A percentile compares a stretch with the other conserved stretches of the same genome.
Conservation (phyloP, 768 basidiomycete genomes). For the Auricularia sp. region DNA sequence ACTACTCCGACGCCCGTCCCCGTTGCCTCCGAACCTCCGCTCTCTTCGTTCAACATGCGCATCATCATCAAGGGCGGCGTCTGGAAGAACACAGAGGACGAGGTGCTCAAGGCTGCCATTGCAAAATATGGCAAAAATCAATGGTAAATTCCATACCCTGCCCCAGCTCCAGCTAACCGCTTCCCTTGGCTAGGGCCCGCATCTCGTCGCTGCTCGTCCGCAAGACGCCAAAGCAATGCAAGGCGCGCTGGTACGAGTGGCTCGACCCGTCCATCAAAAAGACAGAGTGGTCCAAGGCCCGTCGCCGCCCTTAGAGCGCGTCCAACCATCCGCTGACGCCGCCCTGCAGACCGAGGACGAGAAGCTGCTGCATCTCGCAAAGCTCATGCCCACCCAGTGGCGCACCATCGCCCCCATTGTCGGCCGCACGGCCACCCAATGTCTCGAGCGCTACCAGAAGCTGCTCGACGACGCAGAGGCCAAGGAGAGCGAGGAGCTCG, state of each 20-base stretch:
- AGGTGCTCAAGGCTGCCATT: slow-evolving; percentile 98
- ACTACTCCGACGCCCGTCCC: too few species aligned
- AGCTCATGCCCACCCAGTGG: slow-evolving; percentile 99
- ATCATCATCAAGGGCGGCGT: slow-evolving; percentile 66
- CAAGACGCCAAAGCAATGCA: slow-evolving; percentile 99
- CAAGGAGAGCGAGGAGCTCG: slow-evolving; percentile 92
- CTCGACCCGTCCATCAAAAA: slow-evolving; percentile 99
- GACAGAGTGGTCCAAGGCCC: slow-evolving; percentile 97
- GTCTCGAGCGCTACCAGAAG: slow-evolving; percentile 96
- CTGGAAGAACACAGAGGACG: slow-evolving; percentile 87
- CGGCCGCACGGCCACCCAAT: slow-evolving; percentile 94
- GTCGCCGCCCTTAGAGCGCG: slow-evolving; percentile 12
- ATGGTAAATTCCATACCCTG: slow-evolving; percentile 40
- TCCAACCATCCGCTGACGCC: slow-evolving; percentile 2
- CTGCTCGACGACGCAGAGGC: slow-evolving; percentile 94
- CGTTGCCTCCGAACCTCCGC: neutral
- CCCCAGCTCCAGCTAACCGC: neutral
- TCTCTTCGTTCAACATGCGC: slow-evolving; percentile 50
- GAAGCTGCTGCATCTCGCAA: slow-evolving; percentile 93
- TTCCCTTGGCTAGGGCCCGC: slow-evolving; percentile 61
- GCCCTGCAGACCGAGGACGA: slow-evolving; percentile 81
- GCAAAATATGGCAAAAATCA: slow-evolving; percentile 96
- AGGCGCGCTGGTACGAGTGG: slow-evolving; percentile 99
- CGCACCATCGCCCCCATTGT: slow-evolving; percentile 98
- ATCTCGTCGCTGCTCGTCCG: slow-evolving; percentile 95